Evolutionary conservation across 2,329 filamentous ascomycete genomes (phyloP), one percentile per base, ranked within the genome.

Genomic region (Penicillium griseofulvum): DNA sequence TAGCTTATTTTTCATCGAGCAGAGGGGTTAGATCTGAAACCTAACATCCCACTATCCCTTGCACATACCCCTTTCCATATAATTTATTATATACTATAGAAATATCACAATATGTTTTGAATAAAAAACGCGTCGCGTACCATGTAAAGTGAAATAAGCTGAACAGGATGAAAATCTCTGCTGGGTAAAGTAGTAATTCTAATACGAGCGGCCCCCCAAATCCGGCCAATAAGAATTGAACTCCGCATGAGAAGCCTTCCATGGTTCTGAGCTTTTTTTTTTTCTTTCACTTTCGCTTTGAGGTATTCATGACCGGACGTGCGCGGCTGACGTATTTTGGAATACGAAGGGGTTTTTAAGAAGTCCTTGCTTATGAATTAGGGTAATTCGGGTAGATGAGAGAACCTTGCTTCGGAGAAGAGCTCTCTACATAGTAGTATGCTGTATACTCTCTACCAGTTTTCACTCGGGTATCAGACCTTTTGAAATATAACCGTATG

Each of bases 401-500:
- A 58, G 48, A 63, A 54, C 61, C 61, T 64, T 64, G 58, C 61
- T 61, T 64, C 49, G 48, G 59, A 52, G 4, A 64, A 64, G 55
- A 33, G 4, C 4, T 12, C 22, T 22, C 22, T 22, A 22, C 4
- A 4, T 2, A 22, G 22, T 22, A 22, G 22, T n/a, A n/a, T n/a
- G n/a, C n/a, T n/a, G 22, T 22, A 22, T 22, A 4, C 22, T 22
- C 22, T 22, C 22, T 22, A 22, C 22, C n/a, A n/a, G n/a, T 22
- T 22, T 22, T 22, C 22, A 22, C 22, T 22, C 22, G 22, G 22
- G 22, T 22, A 22, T 22, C 22, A 3, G 22, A 22, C 22, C 22
- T 22, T 22, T 22, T 2, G 22, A 22, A 22, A 22, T 22, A 22
- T 22, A 22, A 22, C 22, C 3, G 22, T 22, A 22, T 22, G 22